A percentile compares a stretch with the other conserved stretches of the same genome.
phyloP scores from a whole-genome alignment of 179 eudicot species.

The Actinidia arguta region DNA sequence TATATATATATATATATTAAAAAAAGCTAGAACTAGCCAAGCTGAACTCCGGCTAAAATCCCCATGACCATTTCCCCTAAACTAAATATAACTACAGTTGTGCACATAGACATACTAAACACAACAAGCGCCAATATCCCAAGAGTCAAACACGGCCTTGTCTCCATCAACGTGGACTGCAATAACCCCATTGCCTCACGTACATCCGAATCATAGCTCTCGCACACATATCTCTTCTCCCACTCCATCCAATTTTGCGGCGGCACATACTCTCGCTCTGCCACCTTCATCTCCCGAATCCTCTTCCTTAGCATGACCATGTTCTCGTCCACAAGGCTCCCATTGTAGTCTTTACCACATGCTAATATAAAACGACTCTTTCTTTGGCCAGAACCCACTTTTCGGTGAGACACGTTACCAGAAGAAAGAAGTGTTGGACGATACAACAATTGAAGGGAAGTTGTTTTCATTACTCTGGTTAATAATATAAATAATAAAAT shows the following conservation, averaged over 20 bases:
- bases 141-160: slow-evolving; percentile 36
- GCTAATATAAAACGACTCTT: too few relatives aligned
- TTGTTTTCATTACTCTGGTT: too few relatives aligned
- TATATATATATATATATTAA: too few relatives aligned
- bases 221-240: slow-evolving; percentile 33
- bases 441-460: too few relatives aligned
- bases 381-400: too few relatives aligned
- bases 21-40: too few relatives aligned
- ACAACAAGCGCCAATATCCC: slow-evolving; percentile 28
- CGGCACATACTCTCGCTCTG: slow-evolving; percentile 12
- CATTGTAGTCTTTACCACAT: background rate
- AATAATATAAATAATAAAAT: too few relatives aligned
- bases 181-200: slow-evolving; percentile 30
- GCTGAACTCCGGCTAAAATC: background rate
- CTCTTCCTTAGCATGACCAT: slow-evolving; percentile 47
- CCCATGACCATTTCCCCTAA: background rate
- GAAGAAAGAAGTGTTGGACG: too few relatives aligned
- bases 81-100: background rate
- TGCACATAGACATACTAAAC: slow-evolving; percentile 15
- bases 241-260: slow-evolving; percentile 38
- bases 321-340: slow-evolving; percentile 38
- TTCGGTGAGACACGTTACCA: too few relatives aligned
- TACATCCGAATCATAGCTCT: slow-evolving; percentile 19
- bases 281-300: slow-evolving; percentile 27
- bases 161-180: slow-evolving; percentile 33